Base-by-base conservation (phyloP, 2,329 filamentous ascomycete species). In the Exophiala lecanii-corni region DNA sequence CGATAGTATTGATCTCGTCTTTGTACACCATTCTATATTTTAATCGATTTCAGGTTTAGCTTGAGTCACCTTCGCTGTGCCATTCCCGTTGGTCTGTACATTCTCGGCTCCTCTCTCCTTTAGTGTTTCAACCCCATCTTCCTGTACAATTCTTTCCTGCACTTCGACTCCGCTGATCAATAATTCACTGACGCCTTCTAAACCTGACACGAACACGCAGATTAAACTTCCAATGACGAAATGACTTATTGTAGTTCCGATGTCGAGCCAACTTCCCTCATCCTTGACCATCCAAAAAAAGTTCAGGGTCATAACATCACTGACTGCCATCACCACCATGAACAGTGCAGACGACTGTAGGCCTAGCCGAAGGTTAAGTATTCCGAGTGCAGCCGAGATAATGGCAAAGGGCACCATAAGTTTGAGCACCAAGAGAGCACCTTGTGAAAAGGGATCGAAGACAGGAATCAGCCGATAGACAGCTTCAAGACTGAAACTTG, bases 261-360 rank as follows among this genome's bases (percentile, higher is more conserved):
- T 98, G 62, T 98, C 92, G 47, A 98, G 69, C 92, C 92, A 98
- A 16, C 85, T 92, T 0, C 92, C 92, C 62, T 98, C 92, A 56
- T 98, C 92, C 58, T 85, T 86, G 34, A 98, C 92, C 57, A 95
- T 87, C 81, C 87, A 98, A 68, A 98, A 98, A 71, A 98, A 98
- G 58, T 92, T 87, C 39, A 98, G 73, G 3, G 92, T 97, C 62
- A 97, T 74, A 37, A 95, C 79, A 61, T 98, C 92, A 48, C 85
- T 89, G 39, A 94, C 79, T 1, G 85, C 86, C 79, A 96, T 94
- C 38, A 94, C 89, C 2, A 91, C 71, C 84, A 96, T 96, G 68
- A 97, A 96, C 3, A 98, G 70, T 4, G 89, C 87, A 28, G 85
- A 89, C 0, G 89, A 89, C 6, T 89, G 84, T 0, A 98, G 84